Evolutionary conservation across 2,329 filamentous ascomycete species (phyloP).

Genomic region (Colletotrichum incanum): DNA sequence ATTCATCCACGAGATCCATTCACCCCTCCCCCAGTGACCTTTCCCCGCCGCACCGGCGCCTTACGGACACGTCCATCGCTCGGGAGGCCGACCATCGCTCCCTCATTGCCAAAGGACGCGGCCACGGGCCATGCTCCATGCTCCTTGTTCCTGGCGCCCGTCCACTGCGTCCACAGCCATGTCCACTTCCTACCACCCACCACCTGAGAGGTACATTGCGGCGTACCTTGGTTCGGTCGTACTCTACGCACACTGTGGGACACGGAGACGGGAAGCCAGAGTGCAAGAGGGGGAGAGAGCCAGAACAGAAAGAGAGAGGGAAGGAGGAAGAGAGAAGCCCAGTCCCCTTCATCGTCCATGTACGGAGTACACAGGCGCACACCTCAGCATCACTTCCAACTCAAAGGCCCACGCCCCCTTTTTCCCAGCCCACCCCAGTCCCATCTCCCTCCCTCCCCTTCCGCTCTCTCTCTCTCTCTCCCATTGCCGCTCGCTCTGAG

Average conservation of each 20-base stretch:
- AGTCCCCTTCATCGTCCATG: conserved; percentile 6
- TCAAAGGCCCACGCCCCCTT: conserved; percentile 20
- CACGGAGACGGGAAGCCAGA: conserved; percentile 4
- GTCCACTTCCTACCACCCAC: conserved; percentile 25
- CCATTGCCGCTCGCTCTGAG: conserved; percentile 10
- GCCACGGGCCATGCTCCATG: conserved; percentile 40
- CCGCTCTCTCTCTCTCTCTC: conserved; percentile 22
- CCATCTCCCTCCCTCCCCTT: conserved; percentile 18
- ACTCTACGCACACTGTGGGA: conserved; percentile 34
- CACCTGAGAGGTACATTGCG: conserved; percentile 11
- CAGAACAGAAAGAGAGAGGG: background rate
- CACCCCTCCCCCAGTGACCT: conserved; percentile 42
- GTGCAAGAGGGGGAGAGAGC: background rate
- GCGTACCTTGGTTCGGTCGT: conserved; percentile 1
- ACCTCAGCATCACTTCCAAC: conserved; percentile 4
- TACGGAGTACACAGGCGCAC: background rate
- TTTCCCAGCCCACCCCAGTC: conserved; percentile 18
- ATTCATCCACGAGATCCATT: conserved; percentile 6
- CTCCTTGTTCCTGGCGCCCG: conserved; percentile 41
- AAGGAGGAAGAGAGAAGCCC: background rate
- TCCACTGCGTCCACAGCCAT: conserved; percentile 24
- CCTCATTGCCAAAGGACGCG: conserved; percentile 29
- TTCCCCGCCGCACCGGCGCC: conserved; percentile 41
- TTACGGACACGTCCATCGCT: conserved; percentile 39
- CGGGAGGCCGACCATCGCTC: conserved; percentile 41